phyloP scores from a whole-genome alignment of 495 filamentous ascomycete species.

The Tuber magnatum region DNA sequence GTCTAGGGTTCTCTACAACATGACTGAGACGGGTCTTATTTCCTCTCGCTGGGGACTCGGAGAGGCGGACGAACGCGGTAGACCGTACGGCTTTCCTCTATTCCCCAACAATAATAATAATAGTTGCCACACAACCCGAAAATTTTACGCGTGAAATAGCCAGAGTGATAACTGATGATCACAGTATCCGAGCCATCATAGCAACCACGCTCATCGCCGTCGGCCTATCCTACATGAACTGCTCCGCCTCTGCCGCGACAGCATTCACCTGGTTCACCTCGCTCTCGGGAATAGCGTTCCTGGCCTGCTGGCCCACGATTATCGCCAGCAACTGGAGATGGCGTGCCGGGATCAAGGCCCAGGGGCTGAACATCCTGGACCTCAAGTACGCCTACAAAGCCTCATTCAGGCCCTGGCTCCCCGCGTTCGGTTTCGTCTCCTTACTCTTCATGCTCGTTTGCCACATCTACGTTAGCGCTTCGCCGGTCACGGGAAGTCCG shows the following conservation, averaged over 20 bases:
- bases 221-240: slow-evolving; percentile 28
- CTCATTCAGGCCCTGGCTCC: slow-evolving; percentile 15
- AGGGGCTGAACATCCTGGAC: slow-evolving; percentile 15
- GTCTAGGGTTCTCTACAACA: slow-evolving; percentile 41
- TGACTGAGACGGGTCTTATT: slow-evolving; percentile 38
- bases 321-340: slow-evolving; percentile 28
- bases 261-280: slow-evolving; percentile 32
- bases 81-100: slow-evolving; percentile 13
- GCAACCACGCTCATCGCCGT: slow-evolving; percentile 16
- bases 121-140: background rate
- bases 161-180: background rate
- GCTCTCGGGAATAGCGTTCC: slow-evolving; percentile 23
- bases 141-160: background rate
- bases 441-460: slow-evolving; percentile 23
- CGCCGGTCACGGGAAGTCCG: slow-evolving; percentile 11
- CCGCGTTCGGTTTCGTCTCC: slow-evolving; percentile 20
- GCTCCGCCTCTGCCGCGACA: slow-evolving; percentile 18
- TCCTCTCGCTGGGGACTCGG: slow-evolving; percentile 18
- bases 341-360: slow-evolving; percentile 26
- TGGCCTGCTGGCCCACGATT: slow-evolving; percentile 25
- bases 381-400: slow-evolving; percentile 24
- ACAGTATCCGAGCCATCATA: slow-evolving; percentile 18
- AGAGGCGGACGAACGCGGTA: slow-evolving; percentile 19
- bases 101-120: background rate
- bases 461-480: slow-evolving; percentile 24